Evolutionary conservation across 108 stramenopile species (phyloP).

Genomic region (Skeletonema grethae): DNA sequence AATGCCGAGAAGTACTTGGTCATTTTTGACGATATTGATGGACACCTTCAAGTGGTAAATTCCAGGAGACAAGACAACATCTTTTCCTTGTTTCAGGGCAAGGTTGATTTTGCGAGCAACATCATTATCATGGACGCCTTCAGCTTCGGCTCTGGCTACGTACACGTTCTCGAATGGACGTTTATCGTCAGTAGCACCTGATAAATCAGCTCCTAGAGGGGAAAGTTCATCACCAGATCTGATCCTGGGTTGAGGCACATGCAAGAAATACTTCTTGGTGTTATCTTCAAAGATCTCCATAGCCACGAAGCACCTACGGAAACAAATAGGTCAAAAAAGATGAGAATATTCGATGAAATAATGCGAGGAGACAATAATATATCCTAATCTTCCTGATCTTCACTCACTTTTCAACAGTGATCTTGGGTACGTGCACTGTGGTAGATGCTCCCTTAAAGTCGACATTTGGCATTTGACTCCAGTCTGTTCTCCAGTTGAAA

Average conservation of each 20-base stretch:
- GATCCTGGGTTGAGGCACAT: neutral
- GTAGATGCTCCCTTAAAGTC: neutral
- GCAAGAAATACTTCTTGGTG: constrained; percentile 8
- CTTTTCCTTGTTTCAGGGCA: constrained; percentile 64
- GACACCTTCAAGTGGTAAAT: constrained; percentile 60
- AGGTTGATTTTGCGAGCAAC: constrained; percentile 38
- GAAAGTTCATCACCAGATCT: neutral
- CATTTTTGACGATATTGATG: constrained; percentile 47
- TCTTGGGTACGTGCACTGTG: constrained; percentile 24
- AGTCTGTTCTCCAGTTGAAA: neutral
- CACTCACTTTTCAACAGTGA: constrained; percentile 6
- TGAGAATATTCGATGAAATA: too few relatives aligned
- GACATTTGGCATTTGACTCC: neutral
- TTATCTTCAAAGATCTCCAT: neutral
- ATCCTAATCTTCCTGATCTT: neutral
- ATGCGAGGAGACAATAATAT: too few relatives aligned
- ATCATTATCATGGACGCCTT: constrained; percentile 46
- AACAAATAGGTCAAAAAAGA: too few relatives aligned
- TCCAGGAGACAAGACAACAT: constrained; percentile 78
- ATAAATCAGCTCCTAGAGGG: constrained; percentile 4
- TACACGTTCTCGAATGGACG: constrained; percentile 9
- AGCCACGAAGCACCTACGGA: neutral
- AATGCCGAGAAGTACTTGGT: constrained; percentile 80
- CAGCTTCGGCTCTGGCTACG: constrained; percentile 39
- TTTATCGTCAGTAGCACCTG: neutral